Conservation (phyloP, 2,329 filamentous ascomycete species). For the Microsporum audouinii region DNA sequence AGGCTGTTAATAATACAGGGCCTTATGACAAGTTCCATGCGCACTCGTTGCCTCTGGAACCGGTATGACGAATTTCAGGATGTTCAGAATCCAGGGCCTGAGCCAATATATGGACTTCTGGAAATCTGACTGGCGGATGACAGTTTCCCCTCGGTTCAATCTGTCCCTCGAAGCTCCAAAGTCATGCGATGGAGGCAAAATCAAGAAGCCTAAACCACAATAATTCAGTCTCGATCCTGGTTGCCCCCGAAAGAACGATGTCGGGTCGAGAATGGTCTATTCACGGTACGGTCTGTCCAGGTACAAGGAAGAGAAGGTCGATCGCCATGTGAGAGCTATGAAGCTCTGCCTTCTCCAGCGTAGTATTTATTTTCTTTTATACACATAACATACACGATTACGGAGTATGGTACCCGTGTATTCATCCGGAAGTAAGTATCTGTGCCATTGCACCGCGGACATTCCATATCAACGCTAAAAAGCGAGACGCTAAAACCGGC, state of each 20-base stretch:
- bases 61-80: not conserved
- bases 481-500: not conserved
- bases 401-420: not conserved
- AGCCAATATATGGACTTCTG: not conserved
- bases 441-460: not conserved
- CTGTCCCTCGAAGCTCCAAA: not conserved
- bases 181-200: not conserved
- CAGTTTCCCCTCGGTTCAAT: not conserved
- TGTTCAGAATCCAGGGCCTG: not conserved
- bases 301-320: not conserved
- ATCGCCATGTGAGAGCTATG: not conserved
- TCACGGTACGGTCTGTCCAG: not conserved
- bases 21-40: conserved; percentile 1
- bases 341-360: not conserved
- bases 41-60: not conserved
- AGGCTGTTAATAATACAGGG: not conserved
- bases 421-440: not conserved
- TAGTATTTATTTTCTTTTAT: not conserved
- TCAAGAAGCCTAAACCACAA: not conserved
- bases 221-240: not conserved
- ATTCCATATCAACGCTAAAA: not conserved
- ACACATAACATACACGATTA: not conserved
- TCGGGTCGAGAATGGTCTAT: not conserved
- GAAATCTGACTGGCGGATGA: conserved; percentile 1
- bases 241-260: not conserved